Conservation (phyloP, 2,329 filamentous ascomycete species). For the Xylariaceae sp. region DNA sequence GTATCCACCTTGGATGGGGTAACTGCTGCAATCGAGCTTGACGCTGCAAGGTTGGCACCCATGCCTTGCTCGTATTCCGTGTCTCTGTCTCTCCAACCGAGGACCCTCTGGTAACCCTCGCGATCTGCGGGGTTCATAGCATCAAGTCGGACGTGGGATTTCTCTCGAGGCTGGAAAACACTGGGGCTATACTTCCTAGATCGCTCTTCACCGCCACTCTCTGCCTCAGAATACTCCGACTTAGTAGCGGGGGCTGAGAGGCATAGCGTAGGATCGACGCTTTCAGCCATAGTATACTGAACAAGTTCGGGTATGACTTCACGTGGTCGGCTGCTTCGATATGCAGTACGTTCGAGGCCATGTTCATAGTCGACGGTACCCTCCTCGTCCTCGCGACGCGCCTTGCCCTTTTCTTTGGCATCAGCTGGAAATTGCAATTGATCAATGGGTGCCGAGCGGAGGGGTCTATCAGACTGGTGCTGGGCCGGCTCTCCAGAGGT, state of each 20-base stretch:
- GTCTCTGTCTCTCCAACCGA: conserved; percentile 12
- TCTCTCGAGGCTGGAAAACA: conserved; percentile 13
- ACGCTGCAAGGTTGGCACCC: neutral
- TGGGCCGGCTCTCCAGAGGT: neutral
- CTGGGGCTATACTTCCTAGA: conserved; percentile 13
- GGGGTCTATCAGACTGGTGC: neutral
- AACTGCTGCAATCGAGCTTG: conserved; percentile 11
- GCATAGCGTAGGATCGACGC: conserved; percentile 26
- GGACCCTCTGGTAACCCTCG: conserved; percentile 16
- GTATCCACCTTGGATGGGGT: neutral
- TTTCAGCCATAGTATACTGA: conserved; percentile 16
- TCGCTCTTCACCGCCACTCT: conserved; percentile 11
- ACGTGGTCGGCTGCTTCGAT: conserved; percentile 12
- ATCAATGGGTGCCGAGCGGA: conserved; percentile 20
- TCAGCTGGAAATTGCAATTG: conserved; percentile 17
- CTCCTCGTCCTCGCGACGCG: conserved; percentile 17
- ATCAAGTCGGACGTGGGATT: conserved; percentile 18
- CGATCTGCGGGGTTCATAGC: conserved; percentile 16
- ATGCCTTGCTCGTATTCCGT: neutral
- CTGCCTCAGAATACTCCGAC: conserved; percentile 18
- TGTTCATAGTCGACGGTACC: conserved; percentile 14
- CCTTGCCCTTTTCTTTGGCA: conserved; percentile 4
- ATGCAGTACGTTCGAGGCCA: conserved; percentile 17
- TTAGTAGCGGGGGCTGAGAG: conserved; percentile 30
- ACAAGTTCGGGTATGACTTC: conserved; percentile 15